phyloP scores from a whole-genome alignment of 495 filamentous ascomycete genomes.

The Penicillium angulare region DNA sequence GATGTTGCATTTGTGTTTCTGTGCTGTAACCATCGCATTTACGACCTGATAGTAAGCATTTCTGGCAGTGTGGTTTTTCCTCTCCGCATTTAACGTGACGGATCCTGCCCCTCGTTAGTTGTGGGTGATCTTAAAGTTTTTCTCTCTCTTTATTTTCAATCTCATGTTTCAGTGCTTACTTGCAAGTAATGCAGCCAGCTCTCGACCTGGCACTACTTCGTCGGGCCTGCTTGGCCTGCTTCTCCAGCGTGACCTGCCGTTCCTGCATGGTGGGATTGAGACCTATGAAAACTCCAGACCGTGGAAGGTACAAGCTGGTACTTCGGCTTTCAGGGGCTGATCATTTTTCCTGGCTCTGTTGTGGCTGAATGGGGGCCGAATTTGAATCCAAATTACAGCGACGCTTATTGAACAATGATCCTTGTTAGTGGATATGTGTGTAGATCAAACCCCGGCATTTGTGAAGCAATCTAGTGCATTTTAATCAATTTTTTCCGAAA shows the following conservation, averaged over 20 bases:
- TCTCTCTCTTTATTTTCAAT: too few species aligned
- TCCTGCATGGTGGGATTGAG: background rate
- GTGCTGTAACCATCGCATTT: slow-evolving; percentile 40
- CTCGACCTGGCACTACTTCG: background rate
- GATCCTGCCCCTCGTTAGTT: slow-evolving; percentile 36
- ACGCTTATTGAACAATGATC: too few species aligned
- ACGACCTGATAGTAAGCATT: slow-evolving; percentile 46
- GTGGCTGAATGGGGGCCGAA: background rate
- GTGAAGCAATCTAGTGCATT: too few species aligned
- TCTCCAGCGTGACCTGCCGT: background rate
- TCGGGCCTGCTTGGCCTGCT: background rate
- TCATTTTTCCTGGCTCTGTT: background rate
- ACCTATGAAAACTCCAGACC: background rate
- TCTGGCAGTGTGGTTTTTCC: slow-evolving; percentile 43
- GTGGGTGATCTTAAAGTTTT: too few species aligned
- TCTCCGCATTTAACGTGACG: slow-evolving; percentile 53
- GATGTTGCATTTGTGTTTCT: slow-evolving; percentile 2
- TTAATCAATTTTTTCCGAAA: too few species aligned
- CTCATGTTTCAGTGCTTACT: slow-evolving; percentile 1
- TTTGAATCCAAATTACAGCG: too few species aligned
- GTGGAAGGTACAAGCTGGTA: too few species aligned
- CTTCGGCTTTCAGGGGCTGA: too few species aligned
- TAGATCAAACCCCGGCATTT: too few species aligned
- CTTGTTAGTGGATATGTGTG: background rate
- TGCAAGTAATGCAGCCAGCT: slow-evolving; percentile 4